A percentile compares a stretch with the other conserved stretches of the same genome.
phyloP scores from a whole-genome alignment of 768 basidiomycete species.

The Cystobasidium tubakii region DNA sequence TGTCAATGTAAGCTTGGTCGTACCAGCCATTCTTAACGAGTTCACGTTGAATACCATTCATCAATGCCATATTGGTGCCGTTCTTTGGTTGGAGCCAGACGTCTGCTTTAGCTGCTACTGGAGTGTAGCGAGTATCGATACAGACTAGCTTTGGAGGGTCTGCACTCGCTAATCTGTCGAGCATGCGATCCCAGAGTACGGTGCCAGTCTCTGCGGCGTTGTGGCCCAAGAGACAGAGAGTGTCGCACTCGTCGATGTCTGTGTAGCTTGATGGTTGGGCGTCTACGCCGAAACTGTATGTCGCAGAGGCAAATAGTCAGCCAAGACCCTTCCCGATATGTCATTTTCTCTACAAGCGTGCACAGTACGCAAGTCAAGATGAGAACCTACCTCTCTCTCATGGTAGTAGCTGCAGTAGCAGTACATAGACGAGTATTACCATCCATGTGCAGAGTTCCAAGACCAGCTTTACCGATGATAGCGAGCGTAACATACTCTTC shows the following conservation, averaged over 20 bases:
- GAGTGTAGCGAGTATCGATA: constrained; percentile 41
- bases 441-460: constrained; percentile 43
- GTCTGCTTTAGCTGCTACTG: constrained; percentile 38
- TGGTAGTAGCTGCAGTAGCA: constrained; percentile 43
- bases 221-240: constrained; percentile 42
- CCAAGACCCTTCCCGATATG: too few relatives aligned
- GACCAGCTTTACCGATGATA: constrained; percentile 41
- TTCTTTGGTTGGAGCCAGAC: constrained; percentile 37
- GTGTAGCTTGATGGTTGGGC: constrained; percentile 41
- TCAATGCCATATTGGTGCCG: constrained; percentile 41
- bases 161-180: constrained; percentile 41
- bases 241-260: constrained; percentile 40
- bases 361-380: too few relatives aligned
- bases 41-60: constrained; percentile 43
- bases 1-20: constrained; percentile 39
- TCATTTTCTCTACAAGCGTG: too few relatives aligned
- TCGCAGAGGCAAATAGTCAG: too few relatives aligned
- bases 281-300: constrained; percentile 40
- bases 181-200: constrained; percentile 42
- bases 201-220: constrained; percentile 45
- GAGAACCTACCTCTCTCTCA: constrained; percentile 37
- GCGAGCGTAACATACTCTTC: constrained; percentile 45
- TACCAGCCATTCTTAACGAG: constrained; percentile 41
- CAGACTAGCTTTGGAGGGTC: constrained; percentile 42
- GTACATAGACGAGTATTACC: constrained; percentile 44